Evolutionary conservation across 768 basidiomycete genomes (phyloP), one percentile per base, ranked within the genome.

Genomic region (Xanthoconium purpureum): DNA sequence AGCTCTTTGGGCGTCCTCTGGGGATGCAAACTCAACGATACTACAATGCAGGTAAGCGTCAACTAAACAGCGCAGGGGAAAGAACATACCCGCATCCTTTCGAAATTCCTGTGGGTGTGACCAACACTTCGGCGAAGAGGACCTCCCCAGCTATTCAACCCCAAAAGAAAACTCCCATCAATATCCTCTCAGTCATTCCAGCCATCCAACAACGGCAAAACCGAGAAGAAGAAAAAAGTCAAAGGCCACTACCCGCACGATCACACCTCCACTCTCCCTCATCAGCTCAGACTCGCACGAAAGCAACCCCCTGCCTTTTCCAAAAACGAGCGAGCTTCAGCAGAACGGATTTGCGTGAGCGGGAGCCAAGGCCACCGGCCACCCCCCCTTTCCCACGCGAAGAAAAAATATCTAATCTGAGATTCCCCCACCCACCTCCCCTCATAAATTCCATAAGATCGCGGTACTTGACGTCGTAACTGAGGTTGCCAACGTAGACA

Each of bases 361-460:
- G 57, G 65, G 66, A 65, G 60, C 66, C 71, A 62, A 50, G 35
- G 57, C 59, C 54, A 55, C 38, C 3, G 24, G 24, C 24, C 24
- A 24, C 58, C 67, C 64, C 70, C 67, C 67, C 70, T 54, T 55
- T 69, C 66, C 62, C 73, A 70, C 61, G 67, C 74, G 67, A 77
- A 72, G 76, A 73, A 81, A 84, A 77, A 85, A 73, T 62, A 55
- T 72, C 73, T 74, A 75, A 77, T 68, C 77, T 81, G 76, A 79
- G 79, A 84, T 84, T 82, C 87, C 85, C 84, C 84, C 77, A 94
- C 95, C 89, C 91, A 97, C 95, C 94, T 94, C 92, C 91, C 88
- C 91, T 84, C 94, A 97, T 96, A 73, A 97, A 98, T 86, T 98
- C 94, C 84, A 95, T 94, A 75, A 99, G 81, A 80, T 98, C 97